These are phyloP conservation scores for Senna siamea DNA, from an alignment of 306 rosid genomes.

Conservation along the genomic window DNA sequence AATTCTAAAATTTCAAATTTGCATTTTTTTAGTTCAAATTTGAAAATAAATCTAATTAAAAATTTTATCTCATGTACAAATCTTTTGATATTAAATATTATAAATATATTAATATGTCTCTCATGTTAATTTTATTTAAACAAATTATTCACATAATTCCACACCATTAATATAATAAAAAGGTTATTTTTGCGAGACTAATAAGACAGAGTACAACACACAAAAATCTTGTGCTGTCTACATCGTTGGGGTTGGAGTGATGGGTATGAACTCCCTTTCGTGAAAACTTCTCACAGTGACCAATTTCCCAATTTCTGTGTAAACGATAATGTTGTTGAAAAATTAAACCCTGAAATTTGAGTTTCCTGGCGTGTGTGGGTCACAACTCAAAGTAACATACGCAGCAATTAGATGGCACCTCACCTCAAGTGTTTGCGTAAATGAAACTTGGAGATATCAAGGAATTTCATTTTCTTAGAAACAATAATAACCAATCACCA, in stretches of 20 bases:
- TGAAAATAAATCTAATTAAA: too few species aligned
- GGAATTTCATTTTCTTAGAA: slow-evolving; percentile 27
- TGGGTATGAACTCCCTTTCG: too few species aligned
- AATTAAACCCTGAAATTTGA: neutral
- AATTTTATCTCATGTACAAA: too few species aligned
- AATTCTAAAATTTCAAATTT: too few species aligned
- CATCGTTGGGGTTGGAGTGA: neutral
- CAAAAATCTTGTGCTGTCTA: neutral
- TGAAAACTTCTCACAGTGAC: neutral
- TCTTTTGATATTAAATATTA: too few species aligned
- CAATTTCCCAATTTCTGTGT: neutral
- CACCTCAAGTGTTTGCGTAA: slow-evolving; percentile 5
- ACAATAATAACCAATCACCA: slow-evolving; percentile 19
- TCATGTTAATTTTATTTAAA: too few species aligned
- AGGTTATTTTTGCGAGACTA: too few species aligned
- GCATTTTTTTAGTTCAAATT: too few species aligned
- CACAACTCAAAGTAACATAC: neutral
- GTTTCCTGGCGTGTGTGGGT: neutral
- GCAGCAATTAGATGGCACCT: neutral
- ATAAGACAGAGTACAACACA: neutral
- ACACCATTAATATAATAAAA: too few species aligned
- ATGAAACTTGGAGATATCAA: neutral
- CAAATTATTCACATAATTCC: too few species aligned
- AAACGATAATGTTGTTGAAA: neutral
- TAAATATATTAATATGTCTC: too few species aligned